Percentiles rank a stretch among this genome's conserved stretches.
These are phyloP conservation scores for Syzygium oleosum DNA, from an alignment of 345 rosid species.

Conservation along the genomic window DNA sequence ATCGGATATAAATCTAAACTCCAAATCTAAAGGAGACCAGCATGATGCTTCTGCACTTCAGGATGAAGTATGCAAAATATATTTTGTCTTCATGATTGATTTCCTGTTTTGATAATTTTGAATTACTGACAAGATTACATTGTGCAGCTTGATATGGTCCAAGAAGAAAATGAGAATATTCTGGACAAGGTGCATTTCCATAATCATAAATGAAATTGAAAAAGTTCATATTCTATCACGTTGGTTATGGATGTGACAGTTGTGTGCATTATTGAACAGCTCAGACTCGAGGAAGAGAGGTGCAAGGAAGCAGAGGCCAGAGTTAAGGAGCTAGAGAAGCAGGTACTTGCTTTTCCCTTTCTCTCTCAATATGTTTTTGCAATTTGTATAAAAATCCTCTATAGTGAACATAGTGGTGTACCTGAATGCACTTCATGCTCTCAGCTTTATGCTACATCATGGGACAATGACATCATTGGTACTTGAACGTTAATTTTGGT, in stretches of 20 bases:
- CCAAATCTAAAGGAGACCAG: slow-evolving; percentile 44
- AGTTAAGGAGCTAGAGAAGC: slow-evolving; percentile 95
- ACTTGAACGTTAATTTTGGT: background rate
- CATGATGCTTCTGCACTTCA: slow-evolving; percentile 86
- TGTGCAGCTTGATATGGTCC: slow-evolving; percentile 83
- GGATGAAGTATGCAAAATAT: slow-evolving; percentile 56
- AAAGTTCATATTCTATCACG: background rate
- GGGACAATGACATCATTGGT: background rate
- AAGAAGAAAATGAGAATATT: slow-evolving; percentile 75
- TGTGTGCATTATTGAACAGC: slow-evolving; percentile 41
- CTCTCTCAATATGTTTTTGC: background rate
- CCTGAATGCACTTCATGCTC: background rate
- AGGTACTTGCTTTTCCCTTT: slow-evolving; percentile 35
- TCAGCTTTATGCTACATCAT: background rate
- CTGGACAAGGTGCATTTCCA: slow-evolving; percentile 46
- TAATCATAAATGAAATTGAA: background rate
- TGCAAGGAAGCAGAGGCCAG: slow-evolving; percentile 88
- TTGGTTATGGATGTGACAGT: background rate
- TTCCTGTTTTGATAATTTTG: background rate
- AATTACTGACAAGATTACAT: background rate
- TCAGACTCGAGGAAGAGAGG: slow-evolving; percentile 77
- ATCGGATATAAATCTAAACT: slow-evolving; percentile 35
- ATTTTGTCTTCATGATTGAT: slow-evolving; percentile 1
- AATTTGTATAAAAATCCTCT: background rate
- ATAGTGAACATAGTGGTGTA: background rate